A percentile compares a stretch with the other conserved stretches of the same genome.
Evolutionary conservation across 225 moss, liverwort and hornwort genomes (phyloP).

Genomic region (Bryoerythrophyllum caledonicum): DNA sequence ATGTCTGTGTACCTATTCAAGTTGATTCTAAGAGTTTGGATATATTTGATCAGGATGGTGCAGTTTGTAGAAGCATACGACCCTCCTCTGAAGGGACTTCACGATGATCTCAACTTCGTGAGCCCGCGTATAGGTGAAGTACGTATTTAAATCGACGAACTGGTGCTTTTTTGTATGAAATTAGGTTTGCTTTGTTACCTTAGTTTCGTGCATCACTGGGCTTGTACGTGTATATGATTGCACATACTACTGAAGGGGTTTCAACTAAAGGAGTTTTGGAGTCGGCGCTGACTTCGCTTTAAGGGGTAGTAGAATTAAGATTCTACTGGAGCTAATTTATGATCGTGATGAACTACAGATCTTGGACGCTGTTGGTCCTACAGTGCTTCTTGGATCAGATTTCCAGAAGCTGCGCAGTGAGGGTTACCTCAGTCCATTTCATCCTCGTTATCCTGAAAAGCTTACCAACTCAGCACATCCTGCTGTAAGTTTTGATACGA

Average conservation of each 20-base stretch:
- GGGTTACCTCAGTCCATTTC: slow-evolving; percentile 97
- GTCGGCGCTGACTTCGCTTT: neutral
- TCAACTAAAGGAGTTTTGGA: neutral
- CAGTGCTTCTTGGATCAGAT: slow-evolving; percentile 90
- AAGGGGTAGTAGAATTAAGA: neutral
- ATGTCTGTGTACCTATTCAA: neutral
- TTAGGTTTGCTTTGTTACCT: neutral
- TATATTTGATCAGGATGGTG: slow-evolving; percentile 68
- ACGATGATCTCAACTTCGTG: slow-evolving; percentile 96
- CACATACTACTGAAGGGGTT: neutral
- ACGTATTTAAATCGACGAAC: slow-evolving; percentile 37
- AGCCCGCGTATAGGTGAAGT: slow-evolving; percentile 99
- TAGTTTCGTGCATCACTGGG: neutral
- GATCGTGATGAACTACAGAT: slow-evolving; percentile 47
- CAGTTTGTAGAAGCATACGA: slow-evolving; percentile 99
- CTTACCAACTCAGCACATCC: slow-evolving; percentile 99
- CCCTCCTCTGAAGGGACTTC: slow-evolving; percentile 86
- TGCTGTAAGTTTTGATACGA: slow-evolving; percentile 50
- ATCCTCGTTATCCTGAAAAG: slow-evolving; percentile 98
- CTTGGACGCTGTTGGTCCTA: slow-evolving; percentile 91
- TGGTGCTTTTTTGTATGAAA: slow-evolving; percentile 8
- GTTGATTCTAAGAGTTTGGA: slow-evolving; percentile 21
- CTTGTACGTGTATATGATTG: neutral
- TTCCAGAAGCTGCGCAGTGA: slow-evolving; percentile 95
- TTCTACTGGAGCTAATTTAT: slow-evolving; percentile 6